A percentile compares a stretch with the other conserved stretches of the same genome.
phyloP scores from a whole-genome alignment of 2,329 filamentous ascomycete genomes.

The Diplodia scrobiculata region DNA sequence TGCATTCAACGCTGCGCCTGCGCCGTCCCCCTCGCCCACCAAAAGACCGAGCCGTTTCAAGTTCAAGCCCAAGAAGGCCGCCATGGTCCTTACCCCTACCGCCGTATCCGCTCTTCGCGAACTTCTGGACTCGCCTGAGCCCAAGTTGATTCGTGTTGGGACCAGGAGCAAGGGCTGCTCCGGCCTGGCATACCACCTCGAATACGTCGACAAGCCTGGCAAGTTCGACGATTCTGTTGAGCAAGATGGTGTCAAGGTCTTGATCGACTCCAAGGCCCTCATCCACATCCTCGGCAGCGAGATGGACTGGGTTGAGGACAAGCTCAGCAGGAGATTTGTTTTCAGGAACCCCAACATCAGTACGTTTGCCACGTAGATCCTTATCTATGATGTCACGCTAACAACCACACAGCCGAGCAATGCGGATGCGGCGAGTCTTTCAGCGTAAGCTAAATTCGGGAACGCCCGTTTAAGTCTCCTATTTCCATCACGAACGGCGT shows the following conservation, averaged over 20 bases:
- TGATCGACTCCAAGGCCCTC: constrained; percentile 95
- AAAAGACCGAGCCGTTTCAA: constrained; percentile 64
- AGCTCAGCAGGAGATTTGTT: constrained; percentile 86
- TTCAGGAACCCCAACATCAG: constrained; percentile 98
- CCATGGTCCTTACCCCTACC: constrained; percentile 78
- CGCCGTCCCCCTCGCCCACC: constrained; percentile 32
- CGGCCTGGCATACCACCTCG: constrained; percentile 86
- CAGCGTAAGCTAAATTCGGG: constrained; percentile 52
- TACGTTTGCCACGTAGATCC: constrained; percentile 57
- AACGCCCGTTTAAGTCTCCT: not conserved
- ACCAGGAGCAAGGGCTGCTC: constrained; percentile 94
- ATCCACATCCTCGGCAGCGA: constrained; percentile 98
- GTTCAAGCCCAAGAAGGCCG: constrained; percentile 81
- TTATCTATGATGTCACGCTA: constrained; percentile 31
- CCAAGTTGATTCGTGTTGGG: constrained; percentile 90
- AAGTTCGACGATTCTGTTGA: constrained; percentile 89
- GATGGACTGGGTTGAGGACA: constrained; percentile 99
- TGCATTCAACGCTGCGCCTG: constrained; percentile 8
- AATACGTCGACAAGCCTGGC: constrained; percentile 90
- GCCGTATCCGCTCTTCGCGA: constrained; percentile 77
- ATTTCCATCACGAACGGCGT: constrained; percentile 37
- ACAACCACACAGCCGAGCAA: constrained; percentile 71
- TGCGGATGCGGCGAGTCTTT: constrained; percentile 97
- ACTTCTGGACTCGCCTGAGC: constrained; percentile 80
- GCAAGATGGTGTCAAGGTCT: constrained; percentile 91